Evolutionary conservation across 495 filamentous ascomycete genomes (phyloP).

Genomic region (Xylaria curta): DNA sequence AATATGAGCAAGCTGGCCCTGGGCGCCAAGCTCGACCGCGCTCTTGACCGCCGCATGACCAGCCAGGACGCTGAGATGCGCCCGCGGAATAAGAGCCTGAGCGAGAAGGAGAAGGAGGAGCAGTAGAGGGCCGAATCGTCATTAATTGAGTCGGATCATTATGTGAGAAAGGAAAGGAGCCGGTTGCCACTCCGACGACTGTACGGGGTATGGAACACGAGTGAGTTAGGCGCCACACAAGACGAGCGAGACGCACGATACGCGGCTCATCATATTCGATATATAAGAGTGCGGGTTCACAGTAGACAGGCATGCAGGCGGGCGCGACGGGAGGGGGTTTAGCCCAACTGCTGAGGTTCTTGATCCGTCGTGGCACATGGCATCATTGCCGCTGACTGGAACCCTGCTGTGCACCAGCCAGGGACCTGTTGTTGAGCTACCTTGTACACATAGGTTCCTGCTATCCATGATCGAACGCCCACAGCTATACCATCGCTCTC

Average conservation of each 20-base stretch:
- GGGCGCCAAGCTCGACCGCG: conserved; percentile 92
- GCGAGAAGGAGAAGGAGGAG: conserved; percentile 46
- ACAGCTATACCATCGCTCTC: background rate
- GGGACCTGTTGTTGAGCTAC: background rate
- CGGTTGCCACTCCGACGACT: background rate
- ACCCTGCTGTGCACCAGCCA: background rate
- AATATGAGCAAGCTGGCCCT: conserved; percentile 89
- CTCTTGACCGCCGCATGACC: conserved; percentile 86
- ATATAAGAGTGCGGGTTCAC: background rate
- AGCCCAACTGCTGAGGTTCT: background rate
- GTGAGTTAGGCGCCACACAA: background rate
- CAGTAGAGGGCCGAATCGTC: conserved; percentile 14
- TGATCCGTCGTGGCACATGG: background rate
- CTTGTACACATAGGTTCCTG: background rate
- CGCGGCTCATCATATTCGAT: background rate
- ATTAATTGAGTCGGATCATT: background rate
- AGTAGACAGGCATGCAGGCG: background rate
- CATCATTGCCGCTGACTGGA: background rate
- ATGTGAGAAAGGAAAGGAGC: background rate
- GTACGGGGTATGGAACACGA: background rate
- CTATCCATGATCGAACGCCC: background rate
- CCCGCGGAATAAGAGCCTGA: conserved; percentile 49
- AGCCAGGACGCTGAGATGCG: conserved; percentile 91
- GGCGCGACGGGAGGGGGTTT: background rate
- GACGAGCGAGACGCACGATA: background rate